Evolutionary conservation across 1,139 yeast species (phyloP).

Genomic region (Debaryomycetaceae sp.): DNA sequence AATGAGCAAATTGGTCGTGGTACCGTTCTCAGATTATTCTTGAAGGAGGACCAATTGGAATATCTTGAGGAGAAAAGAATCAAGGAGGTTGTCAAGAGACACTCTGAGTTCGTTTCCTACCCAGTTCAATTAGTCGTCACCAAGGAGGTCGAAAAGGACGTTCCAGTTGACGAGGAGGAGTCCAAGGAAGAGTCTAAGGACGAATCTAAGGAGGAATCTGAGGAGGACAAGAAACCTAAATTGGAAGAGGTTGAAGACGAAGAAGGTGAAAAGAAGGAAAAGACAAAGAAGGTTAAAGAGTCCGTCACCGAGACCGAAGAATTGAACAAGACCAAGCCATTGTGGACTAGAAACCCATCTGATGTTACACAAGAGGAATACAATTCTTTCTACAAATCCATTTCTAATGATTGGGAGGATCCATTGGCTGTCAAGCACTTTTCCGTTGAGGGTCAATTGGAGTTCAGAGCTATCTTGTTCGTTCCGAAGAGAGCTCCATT

Average conservation of each 20-base stretch:
- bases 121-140: slow-evolving; percentile 98
- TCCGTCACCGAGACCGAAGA: slow-evolving; percentile 89
- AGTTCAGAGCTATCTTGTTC: slow-evolving; percentile 96
- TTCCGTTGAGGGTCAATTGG: slow-evolving; percentile 99
- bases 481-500: slow-evolving; percentile 99
- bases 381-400: slow-evolving; percentile 98
- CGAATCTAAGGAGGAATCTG: slow-evolving; percentile 45
- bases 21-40: slow-evolving; percentile 89
- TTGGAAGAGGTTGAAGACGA: slow-evolving; percentile 70
- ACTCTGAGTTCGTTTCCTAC: slow-evolving; percentile 98
- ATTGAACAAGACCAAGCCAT: slow-evolving; percentile 97
- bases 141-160: slow-evolving; percentile 97
- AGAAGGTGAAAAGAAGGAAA: slow-evolving; percentile 66
- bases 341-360: slow-evolving; percentile 99
- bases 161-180: slow-evolving; percentile 69
- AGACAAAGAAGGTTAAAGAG: slow-evolving; percentile 80
- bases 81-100: slow-evolving; percentile 99
- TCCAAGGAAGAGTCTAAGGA: slow-evolving; percentile 47
- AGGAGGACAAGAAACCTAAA: slow-evolving; percentile 55
- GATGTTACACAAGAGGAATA: slow-evolving; percentile 98
- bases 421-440: slow-evolving; percentile 99
- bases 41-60: slow-evolving; percentile 98
- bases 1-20: slow-evolving; percentile 93
- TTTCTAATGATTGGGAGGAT: slow-evolving; percentile 99
- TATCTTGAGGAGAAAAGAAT: slow-evolving; percentile 99